Conservation (phyloP, 495 filamentous ascomycete genomes). For the Schizothecium vesticola region DNA sequence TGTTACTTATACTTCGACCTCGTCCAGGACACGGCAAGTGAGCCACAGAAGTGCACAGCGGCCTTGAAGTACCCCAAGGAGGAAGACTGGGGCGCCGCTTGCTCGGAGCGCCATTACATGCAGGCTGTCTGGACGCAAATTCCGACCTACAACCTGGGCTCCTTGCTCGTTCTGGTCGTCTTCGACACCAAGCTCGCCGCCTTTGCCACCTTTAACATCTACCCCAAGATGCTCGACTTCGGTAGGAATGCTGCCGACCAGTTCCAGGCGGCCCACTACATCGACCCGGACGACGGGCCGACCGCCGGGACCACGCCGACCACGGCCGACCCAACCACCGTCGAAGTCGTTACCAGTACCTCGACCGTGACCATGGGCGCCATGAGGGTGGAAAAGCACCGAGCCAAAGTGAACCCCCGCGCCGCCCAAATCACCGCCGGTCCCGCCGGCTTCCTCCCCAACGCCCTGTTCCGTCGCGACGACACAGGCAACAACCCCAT, state of each 20-base stretch:
- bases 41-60: background rate
- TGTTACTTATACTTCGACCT: background rate
- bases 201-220: background rate
- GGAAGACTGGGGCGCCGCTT: background rate
- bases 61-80: background rate
- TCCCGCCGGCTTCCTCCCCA: background rate
- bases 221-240: background rate
- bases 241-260: background rate
- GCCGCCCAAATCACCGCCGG: background rate
- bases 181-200: background rate
- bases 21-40: background rate
- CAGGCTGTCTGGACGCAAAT: background rate
- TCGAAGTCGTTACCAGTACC: too few species aligned
- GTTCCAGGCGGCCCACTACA: background rate
- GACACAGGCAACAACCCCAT: background rate
- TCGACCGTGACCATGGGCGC: background rate
- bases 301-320: background rate
- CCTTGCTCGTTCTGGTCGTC: background rate
- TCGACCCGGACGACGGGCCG: background rate
- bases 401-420: background rate
- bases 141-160: background rate
- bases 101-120: background rate
- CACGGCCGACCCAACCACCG: too few species aligned
- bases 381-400: background rate
- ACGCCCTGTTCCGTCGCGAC: background rate